Evolutionary conservation across 73 alveolate species (phyloP).

Genomic region (Paramecium sonneborni): DNA sequence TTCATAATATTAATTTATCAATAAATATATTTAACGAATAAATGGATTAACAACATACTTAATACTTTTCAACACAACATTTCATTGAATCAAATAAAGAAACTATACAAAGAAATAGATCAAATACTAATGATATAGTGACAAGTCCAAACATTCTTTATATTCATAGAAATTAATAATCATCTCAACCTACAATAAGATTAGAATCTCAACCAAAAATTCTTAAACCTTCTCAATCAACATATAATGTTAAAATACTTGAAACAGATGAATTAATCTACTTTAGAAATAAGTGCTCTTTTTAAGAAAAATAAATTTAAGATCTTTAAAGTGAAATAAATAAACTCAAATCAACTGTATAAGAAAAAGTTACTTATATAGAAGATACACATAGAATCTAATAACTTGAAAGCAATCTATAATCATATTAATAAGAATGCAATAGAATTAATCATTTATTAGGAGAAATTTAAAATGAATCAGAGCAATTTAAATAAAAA

Average conservation of each 20-base stretch:
- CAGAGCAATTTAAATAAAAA: neutral
- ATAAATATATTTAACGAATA: conserved; percentile 16
- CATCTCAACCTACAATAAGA: neutral
- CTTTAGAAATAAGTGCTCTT: neutral
- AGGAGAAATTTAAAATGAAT: neutral
- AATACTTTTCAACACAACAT: neutral
- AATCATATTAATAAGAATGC: neutral
- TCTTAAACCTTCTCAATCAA: neutral
- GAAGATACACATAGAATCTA: conserved; percentile 40
- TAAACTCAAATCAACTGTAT: neutral
- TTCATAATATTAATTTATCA: neutral
- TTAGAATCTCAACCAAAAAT: neutral
- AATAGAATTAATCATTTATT: neutral
- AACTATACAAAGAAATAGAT: neutral
- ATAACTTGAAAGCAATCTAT: neutral
- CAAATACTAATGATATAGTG: neutral
- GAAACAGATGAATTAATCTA: neutral
- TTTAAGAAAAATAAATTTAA: neutral
- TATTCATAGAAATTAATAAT: neutral
- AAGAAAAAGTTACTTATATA: neutral
- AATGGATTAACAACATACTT: neutral
- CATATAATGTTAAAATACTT: neutral
- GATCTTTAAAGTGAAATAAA: neutral
- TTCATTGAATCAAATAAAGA: neutral
- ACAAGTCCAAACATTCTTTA: neutral